phyloP scores from a whole-genome alignment of 1,139 yeast species.

The Sugiyamaella paludigena region DNA sequence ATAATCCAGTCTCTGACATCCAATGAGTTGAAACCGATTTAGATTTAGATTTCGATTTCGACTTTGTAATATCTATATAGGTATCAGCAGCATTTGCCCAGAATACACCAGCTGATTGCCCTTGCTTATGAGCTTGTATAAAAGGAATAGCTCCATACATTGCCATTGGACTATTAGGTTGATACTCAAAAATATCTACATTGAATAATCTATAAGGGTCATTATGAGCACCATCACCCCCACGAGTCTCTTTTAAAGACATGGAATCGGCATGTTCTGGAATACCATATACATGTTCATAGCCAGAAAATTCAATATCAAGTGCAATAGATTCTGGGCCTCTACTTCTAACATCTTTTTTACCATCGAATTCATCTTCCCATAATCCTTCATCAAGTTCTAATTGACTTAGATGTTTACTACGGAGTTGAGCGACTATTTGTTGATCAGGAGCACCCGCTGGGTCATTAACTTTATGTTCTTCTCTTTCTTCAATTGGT shows the following conservation, averaged over 20 bases:
- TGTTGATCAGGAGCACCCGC: constrained; percentile 3
- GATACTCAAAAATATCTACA: constrained; percentile 94
- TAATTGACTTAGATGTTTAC: constrained; percentile 3
- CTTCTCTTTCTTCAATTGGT: constrained; percentile 28
- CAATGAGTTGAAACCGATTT: constrained; percentile 54
- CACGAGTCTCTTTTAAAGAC: constrained; percentile 64
- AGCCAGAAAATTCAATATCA: constrained; percentile 66
- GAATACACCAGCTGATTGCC: constrained; percentile 68
- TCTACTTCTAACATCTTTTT: constrained; percentile 58
- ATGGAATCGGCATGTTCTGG: constrained; percentile 93
- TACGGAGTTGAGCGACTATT: neutral
- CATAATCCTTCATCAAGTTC: constrained; percentile 37
- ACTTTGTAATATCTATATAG: constrained; percentile 64
- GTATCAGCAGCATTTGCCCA: constrained; percentile 97
- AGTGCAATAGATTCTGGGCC: constrained; percentile 91
- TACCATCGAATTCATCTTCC: constrained; percentile 47
- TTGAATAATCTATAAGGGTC: constrained; percentile 86
- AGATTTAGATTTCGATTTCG: constrained; percentile 11
- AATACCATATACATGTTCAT: constrained; percentile 73
- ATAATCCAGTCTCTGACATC: constrained; percentile 86
- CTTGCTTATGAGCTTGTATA: constrained; percentile 64
- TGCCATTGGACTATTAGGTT: constrained; percentile 73
- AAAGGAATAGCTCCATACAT: constrained; percentile 96
- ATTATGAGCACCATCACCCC: constrained; percentile 38
- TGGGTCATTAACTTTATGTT: no score